phyloP scores from a whole-genome alignment of 176 grass and related monocot genomes.

The Microstegium vimineum region DNA sequence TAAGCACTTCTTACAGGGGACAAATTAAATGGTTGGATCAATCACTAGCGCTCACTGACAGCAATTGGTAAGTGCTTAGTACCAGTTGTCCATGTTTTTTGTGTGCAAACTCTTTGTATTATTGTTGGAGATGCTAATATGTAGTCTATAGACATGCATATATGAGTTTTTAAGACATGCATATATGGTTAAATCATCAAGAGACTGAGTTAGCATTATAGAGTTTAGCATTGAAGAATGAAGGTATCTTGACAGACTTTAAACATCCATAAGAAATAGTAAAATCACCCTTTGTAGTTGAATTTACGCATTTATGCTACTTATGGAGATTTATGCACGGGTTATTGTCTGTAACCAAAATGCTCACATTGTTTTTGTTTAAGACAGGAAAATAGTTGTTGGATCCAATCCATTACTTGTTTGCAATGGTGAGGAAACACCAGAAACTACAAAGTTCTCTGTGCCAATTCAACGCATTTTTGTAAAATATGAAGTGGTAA shows the following conservation, averaged over 20 bases:
- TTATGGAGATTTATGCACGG: not conserved
- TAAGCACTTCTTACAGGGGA: slow-evolving; percentile 31
- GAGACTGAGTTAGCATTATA: not conserved
- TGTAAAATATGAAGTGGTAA: slow-evolving; percentile 49
- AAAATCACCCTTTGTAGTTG: not conserved
- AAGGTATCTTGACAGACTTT: not conserved
- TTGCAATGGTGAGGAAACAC: not conserved
- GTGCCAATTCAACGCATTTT: slow-evolving; percentile 18
- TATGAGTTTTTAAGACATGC: not conserved
- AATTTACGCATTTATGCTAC: not conserved
- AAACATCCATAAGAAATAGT: not conserved
- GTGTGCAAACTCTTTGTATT: not conserved
- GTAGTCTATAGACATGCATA: not conserved
- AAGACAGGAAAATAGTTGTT: slow-evolving; percentile 54
- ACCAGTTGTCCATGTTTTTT: not conserved
- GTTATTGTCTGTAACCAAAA: not conserved
- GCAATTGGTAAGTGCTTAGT: slow-evolving; percentile 43
- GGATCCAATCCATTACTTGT: slow-evolving; percentile 35
- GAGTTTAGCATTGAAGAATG: not conserved
- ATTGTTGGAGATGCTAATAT: not conserved
- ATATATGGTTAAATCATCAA: not conserved
- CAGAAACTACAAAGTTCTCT: not conserved
- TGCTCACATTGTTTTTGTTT: slow-evolving; percentile 13
- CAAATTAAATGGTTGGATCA: slow-evolving; percentile 38
- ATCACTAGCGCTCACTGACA: not conserved